Conservation (phyloP, 345 rosid species). For the Carallia pectinifolia region DNA sequence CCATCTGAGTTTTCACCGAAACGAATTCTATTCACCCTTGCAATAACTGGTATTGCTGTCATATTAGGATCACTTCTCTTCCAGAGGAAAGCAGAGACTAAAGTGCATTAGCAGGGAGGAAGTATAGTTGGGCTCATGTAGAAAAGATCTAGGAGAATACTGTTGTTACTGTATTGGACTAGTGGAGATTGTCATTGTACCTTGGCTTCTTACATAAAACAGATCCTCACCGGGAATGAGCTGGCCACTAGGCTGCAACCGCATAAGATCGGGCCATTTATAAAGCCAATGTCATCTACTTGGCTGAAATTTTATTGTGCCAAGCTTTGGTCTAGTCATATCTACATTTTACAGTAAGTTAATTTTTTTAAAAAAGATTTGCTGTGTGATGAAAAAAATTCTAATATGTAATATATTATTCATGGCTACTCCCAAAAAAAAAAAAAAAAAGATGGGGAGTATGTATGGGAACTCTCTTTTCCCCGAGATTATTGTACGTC, state of each 20-base stretch:
- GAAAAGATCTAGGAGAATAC: constrained; percentile 21
- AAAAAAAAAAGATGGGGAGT: too few relatives aligned
- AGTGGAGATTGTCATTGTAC: constrained; percentile 20
- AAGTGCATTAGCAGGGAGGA: constrained; percentile 38
- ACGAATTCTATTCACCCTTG: constrained; percentile 71
- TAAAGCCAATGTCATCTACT: background rate
- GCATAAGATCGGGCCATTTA: background rate
- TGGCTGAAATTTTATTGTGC: background rate
- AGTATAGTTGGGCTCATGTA: constrained; percentile 27
- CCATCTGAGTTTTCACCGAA: constrained; percentile 54
- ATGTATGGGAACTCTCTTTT: too few relatives aligned
- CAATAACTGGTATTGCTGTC: constrained; percentile 86
- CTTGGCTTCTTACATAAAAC: background rate
- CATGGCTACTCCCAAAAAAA: too few relatives aligned
- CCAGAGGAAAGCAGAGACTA: constrained; percentile 59
- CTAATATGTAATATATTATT: too few relatives aligned
- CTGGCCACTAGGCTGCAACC: background rate
- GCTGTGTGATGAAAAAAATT: too few relatives aligned
- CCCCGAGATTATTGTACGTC: too few relatives aligned
- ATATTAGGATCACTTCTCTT: constrained; percentile 75
- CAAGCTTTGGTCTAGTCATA: background rate
- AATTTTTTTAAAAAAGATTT: too few relatives aligned
- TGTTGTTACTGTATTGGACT: constrained; percentile 17
- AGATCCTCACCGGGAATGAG: background rate
- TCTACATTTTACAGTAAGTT: too few relatives aligned